Conservation (phyloP, 768 basidiomycete species). For the Boletus tylopilopsis region DNA sequence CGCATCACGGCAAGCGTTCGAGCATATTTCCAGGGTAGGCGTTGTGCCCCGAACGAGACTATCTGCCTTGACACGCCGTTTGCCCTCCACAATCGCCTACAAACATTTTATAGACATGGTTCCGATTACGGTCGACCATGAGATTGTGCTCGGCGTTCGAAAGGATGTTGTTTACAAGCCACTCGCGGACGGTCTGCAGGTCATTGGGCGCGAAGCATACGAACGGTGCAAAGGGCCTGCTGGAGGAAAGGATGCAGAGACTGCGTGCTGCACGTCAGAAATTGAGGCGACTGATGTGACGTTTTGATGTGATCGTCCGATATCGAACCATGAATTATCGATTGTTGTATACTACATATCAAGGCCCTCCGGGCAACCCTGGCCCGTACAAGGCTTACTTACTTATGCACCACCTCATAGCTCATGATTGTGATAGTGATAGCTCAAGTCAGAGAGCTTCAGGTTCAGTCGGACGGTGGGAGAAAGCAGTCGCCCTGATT, state of each 20-base stretch:
- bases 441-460: too few species aligned
- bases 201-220: conserved; percentile 46
- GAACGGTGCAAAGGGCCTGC: conserved; percentile 46
- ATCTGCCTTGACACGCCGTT: not conserved
- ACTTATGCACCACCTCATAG: too few species aligned
- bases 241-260: conserved; percentile 49
- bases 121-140: conserved; percentile 39
- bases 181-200: conserved; percentile 46
- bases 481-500: too few species aligned
- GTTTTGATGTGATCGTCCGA: too few species aligned
- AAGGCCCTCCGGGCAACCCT: too few species aligned
- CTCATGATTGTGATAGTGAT: too few species aligned
- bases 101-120: conserved; percentile 44
- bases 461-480: too few species aligned
- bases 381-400: too few species aligned
- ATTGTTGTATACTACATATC: too few species aligned
- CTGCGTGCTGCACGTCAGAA: conserved; percentile 45
- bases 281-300: conserved; percentile 14
- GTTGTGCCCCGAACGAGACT: not conserved
- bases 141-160: conserved; percentile 43
- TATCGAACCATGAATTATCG: too few species aligned
- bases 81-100: conserved; percentile 43
- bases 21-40: conserved; percentile 72
- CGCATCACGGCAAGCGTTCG: conserved; percentile 68
- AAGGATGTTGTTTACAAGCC: conserved; percentile 42